Base-by-base conservation (phyloP, 2,329 filamentous ascomycete species). In the Venturia oleaginea region DNA sequence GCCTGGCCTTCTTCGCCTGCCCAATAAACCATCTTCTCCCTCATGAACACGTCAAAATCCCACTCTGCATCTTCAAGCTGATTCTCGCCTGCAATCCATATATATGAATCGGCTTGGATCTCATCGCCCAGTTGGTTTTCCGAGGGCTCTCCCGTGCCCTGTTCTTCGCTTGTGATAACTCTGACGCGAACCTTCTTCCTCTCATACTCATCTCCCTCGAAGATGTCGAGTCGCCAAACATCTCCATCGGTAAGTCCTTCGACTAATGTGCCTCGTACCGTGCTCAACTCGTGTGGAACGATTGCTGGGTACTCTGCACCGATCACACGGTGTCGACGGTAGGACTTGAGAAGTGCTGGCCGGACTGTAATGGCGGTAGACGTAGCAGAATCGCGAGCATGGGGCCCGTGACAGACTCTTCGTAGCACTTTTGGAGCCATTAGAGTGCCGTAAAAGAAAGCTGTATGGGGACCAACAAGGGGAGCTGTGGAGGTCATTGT, bases 371-470 rank as follows among this genome's bases (percentile, higher is more conserved):
- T 30, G 11, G 46, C 46, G 22, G 46, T 51, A 10, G 24, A 51
- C 8, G 22, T 51, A 27, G 46, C 24, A 27, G 46, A 51, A 4
- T 27, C 22, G 10, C 15, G 22, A 13, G 46, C 46, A 19, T 77
- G 74, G 10, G 77, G 76, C 68, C 86, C 84, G 76, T 92, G 90
- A 75, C 90, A 90, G 54, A 96, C 92, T 40, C 89, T 88, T 77
- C 89, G 88, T 69, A 97, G 91, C 70, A 97, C 87, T 71, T 89
- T 85, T 0, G 89, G 86, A n/a, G 88, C 89, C 92, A 97, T 97
- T 72, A 87, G 76, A 32, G 84, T 86, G 68, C 83, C 85, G 72
- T 88, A 88, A 80, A 87, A 87, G 77, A 88, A 87, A 68, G 84
- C 82, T 22, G 79, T 79, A 70, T 81, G 79, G 59, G 81, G 76